Percentiles rank a stretch among this genome's conserved stretches.
Evolutionary conservation across 805 yeast genomes (phyloP).

Genomic region (Yamadazyma endophytica): DNA sequence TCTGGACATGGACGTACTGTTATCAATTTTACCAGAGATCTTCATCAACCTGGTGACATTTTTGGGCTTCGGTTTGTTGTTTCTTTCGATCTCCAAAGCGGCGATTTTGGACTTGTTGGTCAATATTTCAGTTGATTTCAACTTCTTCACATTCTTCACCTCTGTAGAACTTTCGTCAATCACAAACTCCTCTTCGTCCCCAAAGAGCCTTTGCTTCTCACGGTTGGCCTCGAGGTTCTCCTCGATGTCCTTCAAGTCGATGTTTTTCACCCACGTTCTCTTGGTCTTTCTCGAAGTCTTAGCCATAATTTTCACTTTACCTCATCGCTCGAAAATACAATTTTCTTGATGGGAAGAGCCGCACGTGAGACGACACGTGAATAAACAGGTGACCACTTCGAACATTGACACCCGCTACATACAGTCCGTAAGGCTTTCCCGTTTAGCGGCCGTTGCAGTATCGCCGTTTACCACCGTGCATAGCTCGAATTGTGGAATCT

Average conservation of each 20-base stretch:
- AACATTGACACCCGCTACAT: too few relatives aligned
- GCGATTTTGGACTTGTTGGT: conserved; percentile 71
- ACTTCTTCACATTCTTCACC: conserved; percentile 43
- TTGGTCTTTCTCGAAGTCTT: conserved; percentile 78
- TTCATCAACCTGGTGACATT: conserved; percentile 66
- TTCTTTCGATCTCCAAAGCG: conserved; percentile 44
- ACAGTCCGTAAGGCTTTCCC: too few relatives aligned
- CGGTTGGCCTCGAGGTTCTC: conserved; percentile 62
- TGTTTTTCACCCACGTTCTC: conserved; percentile 88
- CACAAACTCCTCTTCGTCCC: conserved; percentile 60
- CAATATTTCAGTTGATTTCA: conserved; percentile 68
- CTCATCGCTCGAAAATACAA: neutral
- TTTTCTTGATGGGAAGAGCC: neutral
- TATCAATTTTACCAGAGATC: conserved; percentile 71
- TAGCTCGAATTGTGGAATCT: too few relatives aligned
- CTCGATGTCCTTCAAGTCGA: conserved; percentile 79
- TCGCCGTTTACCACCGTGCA: too few relatives aligned
- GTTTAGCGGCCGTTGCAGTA: too few relatives aligned
- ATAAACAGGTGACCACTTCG: too few relatives aligned
- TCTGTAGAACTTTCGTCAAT: conserved; percentile 37
- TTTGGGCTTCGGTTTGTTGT: conserved; percentile 48
- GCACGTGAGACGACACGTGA: neutral
- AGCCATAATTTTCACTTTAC: conserved; percentile 7
- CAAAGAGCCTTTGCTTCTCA: conserved; percentile 55
- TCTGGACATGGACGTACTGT: conserved; percentile 45